These are phyloP conservation scores for Kwoniella shivajii DNA, from an alignment of 1,284 basidiomycete genomes.

Conservation along the genomic window DNA sequence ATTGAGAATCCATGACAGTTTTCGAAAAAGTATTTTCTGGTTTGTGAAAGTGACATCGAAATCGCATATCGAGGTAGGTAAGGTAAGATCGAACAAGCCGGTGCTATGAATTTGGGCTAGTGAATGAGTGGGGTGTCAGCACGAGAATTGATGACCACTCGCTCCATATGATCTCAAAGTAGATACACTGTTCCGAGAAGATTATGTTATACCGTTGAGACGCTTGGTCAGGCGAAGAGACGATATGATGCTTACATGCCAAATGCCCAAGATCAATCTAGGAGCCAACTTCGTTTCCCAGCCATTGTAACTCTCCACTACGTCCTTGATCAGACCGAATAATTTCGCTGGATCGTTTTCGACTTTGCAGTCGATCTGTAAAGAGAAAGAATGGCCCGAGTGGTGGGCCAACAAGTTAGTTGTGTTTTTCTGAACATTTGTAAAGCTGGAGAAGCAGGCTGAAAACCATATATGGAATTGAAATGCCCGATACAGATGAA, in stretches of 20 bases:
- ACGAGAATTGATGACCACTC: background rate
- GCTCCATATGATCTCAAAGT: background rate
- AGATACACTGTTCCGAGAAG: background rate
- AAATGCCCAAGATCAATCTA: conserved; percentile 76
- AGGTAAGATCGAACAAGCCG: conserved; percentile 74
- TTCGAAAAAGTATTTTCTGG: conserved; percentile 87
- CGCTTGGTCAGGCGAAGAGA: too few species aligned
- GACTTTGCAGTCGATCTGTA: conserved; percentile 65
- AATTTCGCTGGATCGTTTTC: conserved; percentile 86
- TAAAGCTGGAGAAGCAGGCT: background rate
- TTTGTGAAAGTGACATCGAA: conserved; percentile 64
- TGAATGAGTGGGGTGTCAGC: conserved; percentile 40
- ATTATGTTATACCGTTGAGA: background rate
- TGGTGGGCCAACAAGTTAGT: conserved; percentile 9
- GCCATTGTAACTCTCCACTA: conserved; percentile 68
- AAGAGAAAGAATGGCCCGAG: conserved; percentile 12
- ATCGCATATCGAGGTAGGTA: conserved; percentile 86
- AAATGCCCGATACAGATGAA: conserved; percentile 47
- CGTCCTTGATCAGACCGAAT: conserved; percentile 79
- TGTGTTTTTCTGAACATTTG: background rate
- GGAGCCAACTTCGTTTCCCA: conserved; percentile 85
- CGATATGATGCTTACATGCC: conserved; percentile 50
- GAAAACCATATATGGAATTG: background rate
- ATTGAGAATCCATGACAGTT: conserved; percentile 88
- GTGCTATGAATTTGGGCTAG: conserved; percentile 82